Conservation (phyloP, 2,329 filamentous ascomycete genomes). For the Westerdykella ornata region DNA sequence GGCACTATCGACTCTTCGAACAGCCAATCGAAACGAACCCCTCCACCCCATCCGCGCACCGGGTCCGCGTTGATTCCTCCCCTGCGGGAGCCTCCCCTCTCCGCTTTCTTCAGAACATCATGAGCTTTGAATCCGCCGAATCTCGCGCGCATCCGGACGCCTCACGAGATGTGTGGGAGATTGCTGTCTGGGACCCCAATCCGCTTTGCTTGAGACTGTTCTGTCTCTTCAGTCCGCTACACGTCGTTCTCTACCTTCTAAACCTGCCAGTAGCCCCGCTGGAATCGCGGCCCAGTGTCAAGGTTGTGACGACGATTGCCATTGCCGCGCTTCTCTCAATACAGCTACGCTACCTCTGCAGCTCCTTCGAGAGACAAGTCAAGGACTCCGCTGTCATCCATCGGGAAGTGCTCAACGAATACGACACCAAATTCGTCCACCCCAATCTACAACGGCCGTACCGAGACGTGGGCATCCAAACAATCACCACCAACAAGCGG, state of each 20-base stretch:
- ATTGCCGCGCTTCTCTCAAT: slow-evolving; percentile 67
- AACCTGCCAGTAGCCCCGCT: slow-evolving; percentile 71
- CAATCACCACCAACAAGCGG: slow-evolving; percentile 38
- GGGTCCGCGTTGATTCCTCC: slow-evolving; percentile 81
- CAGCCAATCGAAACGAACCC: slow-evolving; percentile 69
- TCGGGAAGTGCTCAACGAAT: slow-evolving; percentile 88
- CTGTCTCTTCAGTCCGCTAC: slow-evolving; percentile 86
- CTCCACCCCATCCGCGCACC: slow-evolving; percentile 75
- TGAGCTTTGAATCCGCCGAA: slow-evolving; percentile 61
- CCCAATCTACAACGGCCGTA: slow-evolving; percentile 78
- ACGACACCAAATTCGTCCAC: slow-evolving; percentile 92
- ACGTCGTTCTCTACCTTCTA: slow-evolving; percentile 84
- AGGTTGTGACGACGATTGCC: slow-evolving; percentile 74
- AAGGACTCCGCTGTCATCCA: slow-evolving; percentile 82
- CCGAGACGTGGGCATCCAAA: slow-evolving; percentile 72
- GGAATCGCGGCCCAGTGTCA: slow-evolving; percentile 77
- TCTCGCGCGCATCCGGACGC: slow-evolving; percentile 77
- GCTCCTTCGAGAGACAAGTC: slow-evolving; percentile 71
- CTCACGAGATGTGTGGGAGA: slow-evolving; percentile 85
- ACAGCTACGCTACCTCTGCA: slow-evolving; percentile 68
- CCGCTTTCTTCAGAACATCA: slow-evolving; percentile 62
- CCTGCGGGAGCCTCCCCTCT: slow-evolving; percentile 73
- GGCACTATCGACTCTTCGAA: slow-evolving; percentile 88
- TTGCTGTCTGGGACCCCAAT: slow-evolving; percentile 88
- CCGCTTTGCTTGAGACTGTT: slow-evolving; percentile 76